These are phyloP conservation scores for Globisporangium heterothallicum DNA, from an alignment of 352 stramenopile species.

Conservation along the genomic window DNA sequence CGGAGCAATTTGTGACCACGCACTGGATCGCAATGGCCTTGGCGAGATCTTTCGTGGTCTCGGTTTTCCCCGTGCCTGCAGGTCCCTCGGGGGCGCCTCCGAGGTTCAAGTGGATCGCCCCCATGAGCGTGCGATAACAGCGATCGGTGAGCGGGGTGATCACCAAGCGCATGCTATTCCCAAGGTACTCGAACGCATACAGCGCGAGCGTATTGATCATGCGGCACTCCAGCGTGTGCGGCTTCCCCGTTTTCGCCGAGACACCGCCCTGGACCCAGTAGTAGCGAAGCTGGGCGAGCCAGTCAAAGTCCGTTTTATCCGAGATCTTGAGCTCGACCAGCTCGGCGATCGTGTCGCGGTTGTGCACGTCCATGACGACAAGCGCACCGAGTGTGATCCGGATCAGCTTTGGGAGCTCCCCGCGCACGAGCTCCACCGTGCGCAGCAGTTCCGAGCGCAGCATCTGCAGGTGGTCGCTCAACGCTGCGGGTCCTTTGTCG, in stretches of 20 bases:
- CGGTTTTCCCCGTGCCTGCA: slow-evolving; percentile 89
- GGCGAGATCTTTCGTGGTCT: slow-evolving; percentile 90
- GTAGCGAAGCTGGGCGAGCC: slow-evolving; percentile 91
- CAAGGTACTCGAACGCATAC: slow-evolving; percentile 92
- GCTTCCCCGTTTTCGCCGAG: slow-evolving; percentile 85
- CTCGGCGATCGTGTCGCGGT: slow-evolving; percentile 91
- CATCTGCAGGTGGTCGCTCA: slow-evolving; percentile 62
- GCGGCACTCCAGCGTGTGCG: slow-evolving; percentile 76
- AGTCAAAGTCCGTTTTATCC: slow-evolving; percentile 89
- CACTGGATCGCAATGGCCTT: slow-evolving; percentile 92
- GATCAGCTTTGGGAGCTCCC: slow-evolving; percentile 90
- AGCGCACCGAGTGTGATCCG: slow-evolving; percentile 88
- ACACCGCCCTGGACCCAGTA: slow-evolving; percentile 85
- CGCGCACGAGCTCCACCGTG: slow-evolving; percentile 90
- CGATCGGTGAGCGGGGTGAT: slow-evolving; percentile 91
- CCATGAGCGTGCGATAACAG: slow-evolving; percentile 90
- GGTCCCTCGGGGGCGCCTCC: slow-evolving; percentile 87
- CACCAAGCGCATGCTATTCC: slow-evolving; percentile 88
- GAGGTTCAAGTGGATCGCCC: slow-evolving; percentile 88
- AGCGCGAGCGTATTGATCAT: slow-evolving; percentile 92
- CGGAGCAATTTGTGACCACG: slow-evolving; percentile 91
- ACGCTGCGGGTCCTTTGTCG: slow-evolving; percentile 27
- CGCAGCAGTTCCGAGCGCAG: slow-evolving; percentile 74
- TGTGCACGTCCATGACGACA: slow-evolving; percentile 95
- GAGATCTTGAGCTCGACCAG: slow-evolving; percentile 77